Base-by-base conservation (phyloP, 768 basidiomycete genomes). In the Inosperma sp. region DNA sequence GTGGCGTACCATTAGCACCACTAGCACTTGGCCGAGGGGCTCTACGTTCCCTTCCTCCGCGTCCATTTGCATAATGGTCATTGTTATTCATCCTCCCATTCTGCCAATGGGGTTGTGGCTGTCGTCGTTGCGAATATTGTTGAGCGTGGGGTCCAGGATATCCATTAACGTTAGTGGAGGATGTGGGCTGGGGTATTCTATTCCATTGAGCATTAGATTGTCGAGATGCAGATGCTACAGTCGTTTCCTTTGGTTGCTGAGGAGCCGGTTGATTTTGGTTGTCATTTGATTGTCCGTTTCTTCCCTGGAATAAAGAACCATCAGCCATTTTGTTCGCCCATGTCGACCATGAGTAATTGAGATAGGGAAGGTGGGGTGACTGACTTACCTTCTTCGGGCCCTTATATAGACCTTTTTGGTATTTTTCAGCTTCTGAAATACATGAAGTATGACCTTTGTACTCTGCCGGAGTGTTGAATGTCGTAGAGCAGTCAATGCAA, bases 351-450 rank as follows among this genome's bases (percentile, higher is more conserved):
- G 23, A 31, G 33, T 35, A 39, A 19, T 25, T 13, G 45, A 16
- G 43, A 23, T 21, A 17, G 36, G 10, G 14, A 45, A 30, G n/a
- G 23, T 30, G 8, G 41, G 16, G 48, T 26, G 40, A 45, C 8
- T 45, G n/a, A 58, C 67, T 48, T 52, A 72, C 71, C n/a, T 68
- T 75, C 72, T 86, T 88, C 1, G 81, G 78, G 7, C 88, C 91
- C 61, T 87, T 91, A 65, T 93, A 94, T 51, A 93, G 63, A 44
- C 76, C 71, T 67, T 91, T 91, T 72, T 96, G 82, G 62, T 96
- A 95, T 65, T 95, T 96, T 67, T 96, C 89, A 3, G 89, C 93
- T 68, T 96, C 93, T 54, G 78, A 83, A 36, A 96, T 83, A 65
- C 93, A 96, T 25, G 79, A 73, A 8, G 87, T 93, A 63, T 96